Evolutionary conservation across 176 grass and related monocot genomes (phyloP).

Genomic region (Hyparrhenia diplandra): DNA sequence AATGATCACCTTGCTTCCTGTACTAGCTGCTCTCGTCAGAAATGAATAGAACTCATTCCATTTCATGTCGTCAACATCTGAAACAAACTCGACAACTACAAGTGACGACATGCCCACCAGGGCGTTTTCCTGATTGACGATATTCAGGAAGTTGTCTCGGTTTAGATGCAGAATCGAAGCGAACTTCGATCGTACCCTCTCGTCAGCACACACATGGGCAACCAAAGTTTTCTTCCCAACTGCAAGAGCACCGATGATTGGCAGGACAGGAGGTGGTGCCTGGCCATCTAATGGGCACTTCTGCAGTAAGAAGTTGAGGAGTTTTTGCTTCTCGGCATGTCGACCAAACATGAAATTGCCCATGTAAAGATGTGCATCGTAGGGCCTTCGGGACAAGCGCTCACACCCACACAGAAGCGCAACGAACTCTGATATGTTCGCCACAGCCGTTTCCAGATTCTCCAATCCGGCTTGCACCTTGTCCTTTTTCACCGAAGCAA

Average conservation of each 20-base stretch:
- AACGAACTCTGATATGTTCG: background rate
- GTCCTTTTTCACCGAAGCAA: background rate
- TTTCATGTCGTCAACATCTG: background rate
- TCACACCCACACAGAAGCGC: background rate
- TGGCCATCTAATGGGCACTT: background rate
- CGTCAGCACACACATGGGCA: background rate
- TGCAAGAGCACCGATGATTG: background rate
- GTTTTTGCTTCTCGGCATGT: conserved; percentile 1
- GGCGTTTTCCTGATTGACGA: background rate
- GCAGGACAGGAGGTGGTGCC: background rate
- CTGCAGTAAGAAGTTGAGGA: conserved; percentile 1
- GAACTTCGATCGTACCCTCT: background rate
- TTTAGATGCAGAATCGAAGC: background rate
- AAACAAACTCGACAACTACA: background rate
- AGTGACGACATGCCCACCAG: background rate
- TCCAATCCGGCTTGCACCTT: background rate
- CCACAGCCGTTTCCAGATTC: background rate
- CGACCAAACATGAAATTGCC: conserved; percentile 26
- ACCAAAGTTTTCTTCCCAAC: conserved; percentile 18
- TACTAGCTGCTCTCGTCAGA: background rate
- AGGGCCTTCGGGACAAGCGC: background rate
- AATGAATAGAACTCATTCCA: conserved; percentile 2
- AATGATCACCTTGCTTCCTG: background rate
- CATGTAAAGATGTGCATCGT: background rate
- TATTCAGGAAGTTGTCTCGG: background rate